Conservation (phyloP, 2,329 filamentous ascomycete species). For the Rutstroemia sp. region DNA sequence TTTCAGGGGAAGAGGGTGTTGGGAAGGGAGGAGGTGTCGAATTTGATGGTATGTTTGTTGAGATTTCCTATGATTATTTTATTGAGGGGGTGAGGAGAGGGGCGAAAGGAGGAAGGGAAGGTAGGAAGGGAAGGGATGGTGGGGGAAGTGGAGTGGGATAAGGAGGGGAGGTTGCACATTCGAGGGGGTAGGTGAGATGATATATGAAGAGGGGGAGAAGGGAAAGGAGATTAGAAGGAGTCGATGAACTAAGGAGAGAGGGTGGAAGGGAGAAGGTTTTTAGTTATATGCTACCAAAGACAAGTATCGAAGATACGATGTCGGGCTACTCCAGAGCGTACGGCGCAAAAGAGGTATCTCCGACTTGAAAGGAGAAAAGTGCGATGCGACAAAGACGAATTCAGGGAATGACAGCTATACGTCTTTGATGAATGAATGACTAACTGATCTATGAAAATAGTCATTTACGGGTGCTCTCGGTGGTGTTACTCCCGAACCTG, state of each 20-base stretch:
- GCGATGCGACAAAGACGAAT: not conserved
- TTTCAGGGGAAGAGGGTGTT: not conserved
- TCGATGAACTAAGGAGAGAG: not conserved
- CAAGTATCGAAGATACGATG: too few species aligned
- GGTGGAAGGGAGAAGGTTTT: not conserved
- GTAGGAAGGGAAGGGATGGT: not conserved
- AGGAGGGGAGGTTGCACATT: not conserved
- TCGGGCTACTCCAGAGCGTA: too few species aligned
- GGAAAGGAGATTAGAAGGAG: not conserved
- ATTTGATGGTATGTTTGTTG: constrained; percentile 4
- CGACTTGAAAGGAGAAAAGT: not conserved
- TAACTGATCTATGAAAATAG: not conserved
- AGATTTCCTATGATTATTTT: not conserved
- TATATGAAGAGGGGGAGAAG: not conserved
- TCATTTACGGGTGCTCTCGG: constrained; percentile 3
- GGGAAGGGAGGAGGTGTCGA: constrained; percentile 1
- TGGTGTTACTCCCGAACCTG: constrained; percentile 1
- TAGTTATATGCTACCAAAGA: not conserved
- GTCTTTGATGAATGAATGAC: not conserved
- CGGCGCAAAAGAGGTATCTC: too few species aligned
- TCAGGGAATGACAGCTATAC: too few species aligned
- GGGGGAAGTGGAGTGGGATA: not conserved
- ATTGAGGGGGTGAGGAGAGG: not conserved
- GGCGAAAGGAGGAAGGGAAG: not conserved
- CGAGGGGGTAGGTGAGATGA: not conserved